These are phyloP conservation scores for Spathaspora gorwiae DNA, from an alignment of 805 yeast species.

Conservation along the genomic window DNA sequence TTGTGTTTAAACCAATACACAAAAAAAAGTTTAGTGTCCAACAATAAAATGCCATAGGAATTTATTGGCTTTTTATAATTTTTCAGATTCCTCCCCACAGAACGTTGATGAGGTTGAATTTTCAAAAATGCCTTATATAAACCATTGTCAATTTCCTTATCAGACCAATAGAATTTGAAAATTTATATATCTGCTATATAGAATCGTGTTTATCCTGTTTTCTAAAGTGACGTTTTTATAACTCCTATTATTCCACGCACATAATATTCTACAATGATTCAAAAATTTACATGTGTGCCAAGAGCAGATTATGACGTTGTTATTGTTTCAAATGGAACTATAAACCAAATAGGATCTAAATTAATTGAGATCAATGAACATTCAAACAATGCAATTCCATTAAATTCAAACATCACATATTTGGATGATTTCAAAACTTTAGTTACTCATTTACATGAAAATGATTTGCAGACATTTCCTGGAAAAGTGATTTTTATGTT, in stretches of 20 bases:
- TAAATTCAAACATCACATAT: slow-evolving; percentile 19
- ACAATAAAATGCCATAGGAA: slow-evolving; percentile 20
- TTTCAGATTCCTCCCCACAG: slow-evolving; percentile 36
- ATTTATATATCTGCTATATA: no score
- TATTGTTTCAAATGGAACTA: slow-evolving; percentile 31
- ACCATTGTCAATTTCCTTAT: slow-evolving; percentile 10
- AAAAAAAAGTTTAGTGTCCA: no score
- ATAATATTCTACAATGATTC: slow-evolving; percentile 20
- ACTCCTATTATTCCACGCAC: background rate
- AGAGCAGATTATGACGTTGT: slow-evolving; percentile 28
- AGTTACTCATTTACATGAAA: slow-evolving; percentile 12
- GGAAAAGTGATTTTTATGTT: slow-evolving; percentile 36
- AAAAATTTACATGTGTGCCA: slow-evolving; percentile 31
- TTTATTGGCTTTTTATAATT: slow-evolving; percentile 34
- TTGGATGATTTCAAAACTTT: slow-evolving; percentile 20
- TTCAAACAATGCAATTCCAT: slow-evolving; percentile 15
- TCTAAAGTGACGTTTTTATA: background rate
- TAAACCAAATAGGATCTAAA: slow-evolving; percentile 24
- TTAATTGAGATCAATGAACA: slow-evolving; percentile 19
- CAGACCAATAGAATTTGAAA: slow-evolving; percentile 18
- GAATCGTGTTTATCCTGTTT: background rate
- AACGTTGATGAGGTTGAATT: slow-evolving; percentile 15
- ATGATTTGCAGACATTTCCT: slow-evolving; percentile 8
- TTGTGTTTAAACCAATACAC: no score
- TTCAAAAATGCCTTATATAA: slow-evolving; percentile 10